Percentiles rank a stretch among this genome's conserved stretches.
phyloP scores from a whole-genome alignment of 805 yeast genomes.

The Myxozyma mucilagina region DNA sequence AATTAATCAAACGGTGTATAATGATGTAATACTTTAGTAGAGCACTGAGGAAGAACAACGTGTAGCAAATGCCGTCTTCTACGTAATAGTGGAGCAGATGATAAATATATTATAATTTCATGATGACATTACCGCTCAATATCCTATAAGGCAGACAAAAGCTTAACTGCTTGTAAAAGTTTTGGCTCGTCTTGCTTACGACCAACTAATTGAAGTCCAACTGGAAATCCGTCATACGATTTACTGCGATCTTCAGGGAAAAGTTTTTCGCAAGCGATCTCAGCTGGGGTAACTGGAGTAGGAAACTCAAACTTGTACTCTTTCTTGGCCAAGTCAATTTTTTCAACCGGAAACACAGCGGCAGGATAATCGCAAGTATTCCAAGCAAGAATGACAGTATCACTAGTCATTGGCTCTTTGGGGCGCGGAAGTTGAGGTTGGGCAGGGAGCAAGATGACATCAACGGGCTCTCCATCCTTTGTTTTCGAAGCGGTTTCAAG shows the following conservation, averaged over 20 bases:
- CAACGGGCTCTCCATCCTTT: constrained; percentile 45
- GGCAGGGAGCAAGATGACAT: constrained; percentile 49
- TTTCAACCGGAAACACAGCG: constrained; percentile 27
- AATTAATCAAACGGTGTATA: too few relatives aligned
- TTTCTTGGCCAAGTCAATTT: constrained; percentile 19
- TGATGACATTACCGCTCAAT: too few relatives aligned
- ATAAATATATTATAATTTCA: too few relatives aligned
- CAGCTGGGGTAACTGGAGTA: constrained; percentile 20
- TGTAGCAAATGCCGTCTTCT: too few relatives aligned
- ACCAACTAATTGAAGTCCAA: constrained; percentile 34
- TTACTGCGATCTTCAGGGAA: constrained; percentile 24
- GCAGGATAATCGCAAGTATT: constrained; percentile 34
- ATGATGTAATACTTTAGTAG: too few relatives aligned
- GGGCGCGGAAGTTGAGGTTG: constrained; percentile 40
- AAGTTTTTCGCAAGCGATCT: constrained; percentile 18
- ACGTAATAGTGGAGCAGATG: too few relatives aligned
- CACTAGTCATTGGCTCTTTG: constrained; percentile 28
- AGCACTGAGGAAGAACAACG: too few relatives aligned
- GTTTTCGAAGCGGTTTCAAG: constrained; percentile 41
- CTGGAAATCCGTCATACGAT: constrained; percentile 33
- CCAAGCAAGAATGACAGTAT: constrained; percentile 29
- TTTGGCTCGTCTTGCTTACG: constrained; percentile 32
- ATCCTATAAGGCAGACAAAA: constrained; percentile 2
- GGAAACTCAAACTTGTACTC: constrained; percentile 29
- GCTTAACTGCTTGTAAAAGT: constrained; percentile 20